Conservation (phyloP, 805 yeast species). For the Pichia nakasei region DNA sequence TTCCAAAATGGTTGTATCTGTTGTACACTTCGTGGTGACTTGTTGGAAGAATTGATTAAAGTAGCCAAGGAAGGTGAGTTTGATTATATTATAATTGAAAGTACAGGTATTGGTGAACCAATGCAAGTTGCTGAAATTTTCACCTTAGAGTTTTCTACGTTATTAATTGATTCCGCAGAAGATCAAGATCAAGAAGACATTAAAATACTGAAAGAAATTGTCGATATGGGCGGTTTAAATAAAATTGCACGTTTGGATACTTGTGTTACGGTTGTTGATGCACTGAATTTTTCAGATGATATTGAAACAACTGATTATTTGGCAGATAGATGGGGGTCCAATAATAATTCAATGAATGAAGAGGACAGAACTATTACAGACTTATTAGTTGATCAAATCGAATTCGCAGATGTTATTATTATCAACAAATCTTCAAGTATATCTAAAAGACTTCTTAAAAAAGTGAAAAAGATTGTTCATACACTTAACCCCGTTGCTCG, state of each 20-base stretch:
- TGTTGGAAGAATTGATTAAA: slow-evolving; percentile 33
- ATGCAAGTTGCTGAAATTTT: slow-evolving; percentile 45
- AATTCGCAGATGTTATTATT: slow-evolving; percentile 37
- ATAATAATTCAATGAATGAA: slow-evolving; percentile 31
- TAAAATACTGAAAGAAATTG: slow-evolving; percentile 19
- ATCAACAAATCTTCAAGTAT: slow-evolving; percentile 31
- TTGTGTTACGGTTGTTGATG: slow-evolving; percentile 39
- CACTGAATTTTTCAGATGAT: slow-evolving; percentile 32
- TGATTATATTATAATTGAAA: slow-evolving; percentile 37
- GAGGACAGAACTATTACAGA: slow-evolving; percentile 38
- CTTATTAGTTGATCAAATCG: slow-evolving; percentile 38
- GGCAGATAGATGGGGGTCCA: slow-evolving; percentile 30
- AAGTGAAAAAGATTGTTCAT: slow-evolving; percentile 27
- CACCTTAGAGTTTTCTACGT: slow-evolving; percentile 32
- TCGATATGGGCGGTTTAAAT: slow-evolving; percentile 33
- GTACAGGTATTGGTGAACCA: slow-evolving; percentile 41
- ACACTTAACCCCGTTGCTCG: slow-evolving; percentile 37
- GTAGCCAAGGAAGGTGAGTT: slow-evolving; percentile 29
- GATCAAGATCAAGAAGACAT: slow-evolving; percentile 4
- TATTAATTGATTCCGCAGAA: slow-evolving; percentile 16
- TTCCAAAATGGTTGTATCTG: slow-evolving; percentile 42
- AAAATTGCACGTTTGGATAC: slow-evolving; percentile 34
- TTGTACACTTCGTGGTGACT: slow-evolving; percentile 39
- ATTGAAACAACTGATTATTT: slow-evolving; percentile 36
- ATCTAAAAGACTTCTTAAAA: slow-evolving; percentile 19